Percentiles rank a stretch among this genome's conserved stretches.
Conservation (phyloP, 768 basidiomycete species). For the Serendipita vermifera region DNA sequence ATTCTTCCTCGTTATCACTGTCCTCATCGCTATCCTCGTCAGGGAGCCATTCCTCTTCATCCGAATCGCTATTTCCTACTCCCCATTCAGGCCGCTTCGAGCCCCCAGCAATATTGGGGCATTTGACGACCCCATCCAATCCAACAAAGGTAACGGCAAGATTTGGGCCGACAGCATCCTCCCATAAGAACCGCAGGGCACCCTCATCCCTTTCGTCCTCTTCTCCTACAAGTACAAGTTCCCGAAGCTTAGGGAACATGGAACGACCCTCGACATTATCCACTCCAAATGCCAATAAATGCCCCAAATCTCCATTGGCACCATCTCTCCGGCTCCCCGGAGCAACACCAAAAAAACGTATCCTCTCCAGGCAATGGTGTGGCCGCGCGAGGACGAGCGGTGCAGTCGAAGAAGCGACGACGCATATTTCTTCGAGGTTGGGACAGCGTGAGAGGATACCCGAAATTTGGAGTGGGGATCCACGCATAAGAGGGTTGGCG, state of each 20-base stretch:
- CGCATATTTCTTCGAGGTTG: background rate
- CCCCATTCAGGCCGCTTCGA: background rate
- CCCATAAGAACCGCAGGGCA: background rate
- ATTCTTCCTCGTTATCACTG: background rate
- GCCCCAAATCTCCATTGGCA: background rate
- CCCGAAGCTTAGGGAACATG: background rate
- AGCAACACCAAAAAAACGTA: background rate
- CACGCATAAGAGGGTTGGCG: background rate
- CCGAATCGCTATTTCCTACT: background rate
- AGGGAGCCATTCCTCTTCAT: conserved; percentile 5
- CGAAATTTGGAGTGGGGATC: background rate
- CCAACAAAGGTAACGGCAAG: background rate
- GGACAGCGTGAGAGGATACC: background rate
- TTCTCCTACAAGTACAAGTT: conserved; percentile 4
- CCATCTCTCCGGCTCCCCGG: background rate
- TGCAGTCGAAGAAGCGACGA: background rate
- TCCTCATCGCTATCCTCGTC: background rate
- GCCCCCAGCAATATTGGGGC: background rate
- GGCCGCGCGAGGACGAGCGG: background rate
- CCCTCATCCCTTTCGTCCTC: background rate
- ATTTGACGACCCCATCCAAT: background rate
- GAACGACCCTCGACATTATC: conserved; percentile 2
- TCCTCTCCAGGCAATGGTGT: background rate
- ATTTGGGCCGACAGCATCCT: background rate
- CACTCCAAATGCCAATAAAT: background rate